Conservation (phyloP, 257 asterid genomes). For the Misopates orontium region DNA sequence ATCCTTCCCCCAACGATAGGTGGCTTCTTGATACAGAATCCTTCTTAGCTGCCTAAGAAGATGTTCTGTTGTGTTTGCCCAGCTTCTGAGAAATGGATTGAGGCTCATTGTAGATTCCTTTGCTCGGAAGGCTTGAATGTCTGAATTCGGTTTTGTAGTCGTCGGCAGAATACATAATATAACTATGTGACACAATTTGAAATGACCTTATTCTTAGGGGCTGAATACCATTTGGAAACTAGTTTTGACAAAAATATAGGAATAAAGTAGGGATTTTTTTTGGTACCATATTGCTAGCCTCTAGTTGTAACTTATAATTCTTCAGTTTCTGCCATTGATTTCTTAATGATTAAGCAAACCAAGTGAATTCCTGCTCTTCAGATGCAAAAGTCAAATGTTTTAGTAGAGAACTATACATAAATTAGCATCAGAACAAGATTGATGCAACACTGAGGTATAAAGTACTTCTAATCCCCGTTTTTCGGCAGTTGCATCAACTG, state of each 20-base stretch:
- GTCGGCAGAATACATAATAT: neutral
- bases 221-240: neutral
- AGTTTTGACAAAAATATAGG: neutral
- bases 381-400: neutral
- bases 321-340: neutral
- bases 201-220: neutral
- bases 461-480: no score
- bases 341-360: neutral
- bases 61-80: slow-evolving; percentile 94
- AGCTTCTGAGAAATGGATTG: slow-evolving; percentile 77
- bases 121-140: slow-evolving; percentile 92
- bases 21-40: slow-evolving; percentile 37
- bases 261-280: neutral
- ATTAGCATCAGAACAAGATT: no score
- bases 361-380: neutral
- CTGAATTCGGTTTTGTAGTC: slow-evolving; percentile 27
- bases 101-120: slow-evolving; percentile 80
- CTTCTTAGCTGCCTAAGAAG: slow-evolving; percentile 73
- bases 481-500: no score
- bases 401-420: no score
- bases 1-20: slow-evolving; percentile 40
- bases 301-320: neutral
- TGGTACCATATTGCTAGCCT: neutral
- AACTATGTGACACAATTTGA: slow-evolving; percentile 2
- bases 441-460: no score